These are phyloP conservation scores for Alternaria sp. DNA, from an alignment of 2,329 filamentous ascomycete genomes.

Conservation along the genomic window DNA sequence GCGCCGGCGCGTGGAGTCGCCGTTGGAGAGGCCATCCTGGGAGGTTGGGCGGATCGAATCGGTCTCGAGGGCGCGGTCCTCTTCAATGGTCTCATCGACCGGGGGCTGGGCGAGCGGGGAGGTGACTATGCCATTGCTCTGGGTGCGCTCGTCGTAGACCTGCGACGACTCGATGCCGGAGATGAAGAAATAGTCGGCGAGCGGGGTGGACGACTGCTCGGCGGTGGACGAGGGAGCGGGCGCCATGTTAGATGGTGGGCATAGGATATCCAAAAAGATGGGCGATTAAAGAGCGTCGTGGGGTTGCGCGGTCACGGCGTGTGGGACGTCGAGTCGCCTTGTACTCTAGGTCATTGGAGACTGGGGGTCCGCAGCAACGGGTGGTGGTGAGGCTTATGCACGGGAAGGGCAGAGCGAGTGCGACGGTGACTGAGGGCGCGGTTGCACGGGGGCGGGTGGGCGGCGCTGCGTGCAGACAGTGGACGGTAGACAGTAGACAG, in stretches of 20 bases:
- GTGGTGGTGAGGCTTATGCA: conserved; percentile 34
- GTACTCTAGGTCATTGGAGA: conserved; percentile 45
- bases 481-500: too few relatives aligned
- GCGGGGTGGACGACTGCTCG: conserved; percentile 58
- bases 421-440: conserved; percentile 33
- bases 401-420: conserved; percentile 29
- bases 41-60: conserved; percentile 54
- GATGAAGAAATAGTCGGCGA: conserved; percentile 73
- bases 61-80: conserved; percentile 64
- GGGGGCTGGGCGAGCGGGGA: conserved; percentile 41
- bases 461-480: conserved; percentile 19
- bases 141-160: conserved; percentile 56
- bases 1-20: conserved; percentile 44
- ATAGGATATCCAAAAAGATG: conserved; percentile 40
- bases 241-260: conserved; percentile 42
- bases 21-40: conserved; percentile 52
- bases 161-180: conserved; percentile 60
- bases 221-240: conserved; percentile 48
- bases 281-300: conserved; percentile 30
- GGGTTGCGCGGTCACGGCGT: conserved; percentile 30
- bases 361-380: conserved; percentile 41
- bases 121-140: conserved; percentile 35
- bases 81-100: conserved; percentile 65
- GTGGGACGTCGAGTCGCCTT: conserved; percentile 32
- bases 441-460: conserved; percentile 32